Percentiles rank a stretch among this genome's conserved stretches.
phyloP scores from a whole-genome alignment of 305 asterid genomes.

The Striga hermonthica region DNA sequence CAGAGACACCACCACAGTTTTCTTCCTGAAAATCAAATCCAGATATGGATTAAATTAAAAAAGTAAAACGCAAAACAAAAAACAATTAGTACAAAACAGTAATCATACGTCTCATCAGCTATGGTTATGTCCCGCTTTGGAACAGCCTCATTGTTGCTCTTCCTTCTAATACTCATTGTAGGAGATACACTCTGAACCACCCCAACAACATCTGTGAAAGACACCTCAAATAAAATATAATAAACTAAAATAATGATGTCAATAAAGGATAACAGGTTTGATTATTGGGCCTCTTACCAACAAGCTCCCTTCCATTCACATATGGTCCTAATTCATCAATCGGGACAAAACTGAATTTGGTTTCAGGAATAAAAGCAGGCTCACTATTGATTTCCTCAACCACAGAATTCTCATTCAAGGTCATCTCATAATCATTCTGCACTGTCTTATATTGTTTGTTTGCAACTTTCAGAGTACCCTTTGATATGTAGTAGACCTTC shows the following conservation, averaged over 20 bases:
- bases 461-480: constrained; percentile 71
- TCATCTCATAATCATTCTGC: constrained; percentile 88
- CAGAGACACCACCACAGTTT: constrained; percentile 81
- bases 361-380: constrained; percentile 70
- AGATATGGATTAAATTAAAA: background rate
- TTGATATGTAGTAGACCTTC: constrained; percentile 85
- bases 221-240: background rate
- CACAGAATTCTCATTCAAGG: constrained; percentile 72
- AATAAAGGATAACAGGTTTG: background rate
- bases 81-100: background rate
- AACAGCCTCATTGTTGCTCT: constrained; percentile 59
- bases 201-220: constrained; percentile 70
- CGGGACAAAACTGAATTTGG: constrained; percentile 64
- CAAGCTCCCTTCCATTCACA: constrained; percentile 78
- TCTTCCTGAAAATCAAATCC: constrained; percentile 52
- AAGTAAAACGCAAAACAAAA: background rate
- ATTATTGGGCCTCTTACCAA: constrained; percentile 45
- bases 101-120: constrained; percentile 82
- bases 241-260: too few relatives aligned
- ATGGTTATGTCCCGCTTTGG: constrained; percentile 91
- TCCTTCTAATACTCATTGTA: constrained; percentile 76
- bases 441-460: constrained; percentile 87
- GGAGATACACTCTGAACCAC: constrained; percentile 78
- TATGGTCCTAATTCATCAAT: constrained; percentile 87
- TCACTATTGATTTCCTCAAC: constrained; percentile 72